Evolutionary conservation across 1,284 basidiomycete genomes (phyloP).

Genomic region (Boletellus deceptivus): DNA sequence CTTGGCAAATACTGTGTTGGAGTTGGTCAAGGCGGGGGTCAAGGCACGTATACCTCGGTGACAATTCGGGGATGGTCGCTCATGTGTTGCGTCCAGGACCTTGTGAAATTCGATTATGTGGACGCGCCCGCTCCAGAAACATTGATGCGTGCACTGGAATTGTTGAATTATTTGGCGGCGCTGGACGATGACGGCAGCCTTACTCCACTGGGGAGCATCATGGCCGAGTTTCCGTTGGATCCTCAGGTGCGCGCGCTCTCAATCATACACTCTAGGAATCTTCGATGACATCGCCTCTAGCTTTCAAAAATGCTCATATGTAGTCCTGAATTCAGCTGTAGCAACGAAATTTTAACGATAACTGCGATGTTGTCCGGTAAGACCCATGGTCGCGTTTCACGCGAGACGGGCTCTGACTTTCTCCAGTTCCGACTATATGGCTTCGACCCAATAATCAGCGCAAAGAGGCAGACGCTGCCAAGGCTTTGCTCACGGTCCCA

Average conservation of each 20-base stretch:
- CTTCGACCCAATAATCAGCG: slow-evolving; percentile 86
- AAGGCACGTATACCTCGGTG: slow-evolving; percentile 43
- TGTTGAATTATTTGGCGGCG: slow-evolving; percentile 90
- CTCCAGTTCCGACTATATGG: slow-evolving; percentile 88
- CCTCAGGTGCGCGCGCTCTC: slow-evolving; percentile 65
- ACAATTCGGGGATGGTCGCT: slow-evolving; percentile 4
- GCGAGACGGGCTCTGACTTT: neutral
- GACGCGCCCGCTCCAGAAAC: slow-evolving; percentile 97
- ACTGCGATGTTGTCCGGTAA: slow-evolving; percentile 93
- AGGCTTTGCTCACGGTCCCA: slow-evolving; percentile 85
- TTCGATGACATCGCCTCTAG: slow-evolving; percentile 32
- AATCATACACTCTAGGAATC: neutral
- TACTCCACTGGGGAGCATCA: slow-evolving; percentile 84
- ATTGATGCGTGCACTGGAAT: slow-evolving; percentile 94
- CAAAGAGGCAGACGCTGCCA: slow-evolving; percentile 90
- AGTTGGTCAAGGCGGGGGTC: slow-evolving; percentile 92
- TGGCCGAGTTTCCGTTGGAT: slow-evolving; percentile 98
- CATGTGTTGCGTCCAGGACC: slow-evolving; percentile 50
- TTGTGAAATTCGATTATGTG: slow-evolving; percentile 93
- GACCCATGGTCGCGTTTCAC: slow-evolving; percentile 17
- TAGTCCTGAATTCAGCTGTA: slow-evolving; percentile 94
- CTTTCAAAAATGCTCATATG: slow-evolving; percentile 93
- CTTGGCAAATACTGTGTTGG: slow-evolving; percentile 91
- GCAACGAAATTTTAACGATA: slow-evolving; percentile 93
- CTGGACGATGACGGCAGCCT: slow-evolving; percentile 94